Conservation (phyloP, 495 filamentous ascomycete genomes). For the Penicillium psychrofluorescens region DNA sequence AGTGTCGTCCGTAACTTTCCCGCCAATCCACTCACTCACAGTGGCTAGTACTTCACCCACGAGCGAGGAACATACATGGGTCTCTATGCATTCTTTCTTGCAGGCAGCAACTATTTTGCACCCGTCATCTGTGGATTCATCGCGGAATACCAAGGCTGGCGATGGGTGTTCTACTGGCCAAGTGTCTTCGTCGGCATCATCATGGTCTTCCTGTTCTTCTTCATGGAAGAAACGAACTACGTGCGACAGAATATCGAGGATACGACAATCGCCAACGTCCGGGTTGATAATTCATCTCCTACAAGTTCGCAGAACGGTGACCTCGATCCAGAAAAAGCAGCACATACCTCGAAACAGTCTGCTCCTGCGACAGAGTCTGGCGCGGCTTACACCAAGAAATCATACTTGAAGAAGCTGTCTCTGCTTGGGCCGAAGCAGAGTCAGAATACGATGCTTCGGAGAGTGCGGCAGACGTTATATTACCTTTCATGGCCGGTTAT, state of each 20-base stretch:
- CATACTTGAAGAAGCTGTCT: conserved; percentile 49
- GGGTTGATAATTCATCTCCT: conserved; percentile 1
- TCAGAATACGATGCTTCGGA: conserved; percentile 44
- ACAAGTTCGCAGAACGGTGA: conserved; percentile 9
- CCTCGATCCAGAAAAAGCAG: conserved; percentile 12
- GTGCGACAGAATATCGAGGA: conserved; percentile 22
- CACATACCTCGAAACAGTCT: conserved; percentile 2
- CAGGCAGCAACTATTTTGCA: conserved; percentile 58
- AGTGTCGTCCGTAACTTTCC: conserved; percentile 1
- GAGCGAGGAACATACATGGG: conserved; percentile 59
- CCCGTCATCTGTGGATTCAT: conserved; percentile 64
- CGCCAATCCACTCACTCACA: neutral
- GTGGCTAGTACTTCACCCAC: conserved; percentile 51
- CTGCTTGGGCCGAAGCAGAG: conserved; percentile 38
- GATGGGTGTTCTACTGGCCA: conserved; percentile 60
- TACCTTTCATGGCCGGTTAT: conserved; percentile 54
- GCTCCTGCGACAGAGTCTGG: conserved; percentile 12
- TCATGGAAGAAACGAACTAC: conserved; percentile 66
- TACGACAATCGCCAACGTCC: conserved; percentile 5
- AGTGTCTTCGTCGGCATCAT: conserved; percentile 51
- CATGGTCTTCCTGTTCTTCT: conserved; percentile 56
- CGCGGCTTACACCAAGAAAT: conserved; percentile 23
- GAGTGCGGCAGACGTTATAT: conserved; percentile 30
- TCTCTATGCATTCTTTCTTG: conserved; percentile 55
- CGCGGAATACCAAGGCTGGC: conserved; percentile 53